These are phyloP conservation scores for Mucor saturninus DNA, from an alignment of 371 early-diverging fungal species.

Conservation along the genomic window DNA sequence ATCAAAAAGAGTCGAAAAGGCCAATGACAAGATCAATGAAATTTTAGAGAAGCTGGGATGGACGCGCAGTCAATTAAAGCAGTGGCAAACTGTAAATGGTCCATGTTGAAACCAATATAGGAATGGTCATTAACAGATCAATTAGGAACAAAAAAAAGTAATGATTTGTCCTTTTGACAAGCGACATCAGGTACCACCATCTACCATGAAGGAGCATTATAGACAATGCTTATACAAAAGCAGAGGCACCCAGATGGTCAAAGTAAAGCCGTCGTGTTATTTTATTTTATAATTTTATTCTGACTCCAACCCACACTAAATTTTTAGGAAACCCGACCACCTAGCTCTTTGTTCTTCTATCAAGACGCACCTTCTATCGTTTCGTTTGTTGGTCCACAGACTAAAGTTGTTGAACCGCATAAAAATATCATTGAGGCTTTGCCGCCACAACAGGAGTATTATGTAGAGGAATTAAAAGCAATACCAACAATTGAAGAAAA, in stretches of 20 bases:
- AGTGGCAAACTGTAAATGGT: conserved; percentile 11
- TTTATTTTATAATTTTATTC: not conserved
- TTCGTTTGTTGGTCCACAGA: conserved; percentile 11
- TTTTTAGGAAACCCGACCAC: not conserved
- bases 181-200: conserved; percentile 2
- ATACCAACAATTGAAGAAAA: not conserved
- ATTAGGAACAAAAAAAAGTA: conserved; percentile 1
- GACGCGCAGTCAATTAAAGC: conserved; percentile 17
- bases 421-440: conserved; percentile 1
- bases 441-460: not conserved
- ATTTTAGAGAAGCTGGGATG: conserved; percentile 22
- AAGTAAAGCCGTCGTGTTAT: not conserved
- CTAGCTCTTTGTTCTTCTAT: conserved; percentile 14
- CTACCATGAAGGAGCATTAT: conserved; percentile 8
- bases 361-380: conserved; percentile 8
- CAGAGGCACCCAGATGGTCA: not conserved
- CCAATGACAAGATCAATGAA: conserved; percentile 19
- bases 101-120: not conserved
- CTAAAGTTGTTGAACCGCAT: not conserved
- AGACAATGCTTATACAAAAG: conserved; percentile 14
- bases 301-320: too few species aligned
- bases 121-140: not conserved
- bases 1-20: conserved; percentile 18
- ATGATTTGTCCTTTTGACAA: conserved; percentile 18
- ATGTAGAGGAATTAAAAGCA: not conserved